A percentile compares a stretch with the other conserved stretches of the same genome.
These are phyloP conservation scores for Boletellus deceptivus DNA, from an alignment of 1,284 basidiomycete genomes.

Conservation along the genomic window DNA sequence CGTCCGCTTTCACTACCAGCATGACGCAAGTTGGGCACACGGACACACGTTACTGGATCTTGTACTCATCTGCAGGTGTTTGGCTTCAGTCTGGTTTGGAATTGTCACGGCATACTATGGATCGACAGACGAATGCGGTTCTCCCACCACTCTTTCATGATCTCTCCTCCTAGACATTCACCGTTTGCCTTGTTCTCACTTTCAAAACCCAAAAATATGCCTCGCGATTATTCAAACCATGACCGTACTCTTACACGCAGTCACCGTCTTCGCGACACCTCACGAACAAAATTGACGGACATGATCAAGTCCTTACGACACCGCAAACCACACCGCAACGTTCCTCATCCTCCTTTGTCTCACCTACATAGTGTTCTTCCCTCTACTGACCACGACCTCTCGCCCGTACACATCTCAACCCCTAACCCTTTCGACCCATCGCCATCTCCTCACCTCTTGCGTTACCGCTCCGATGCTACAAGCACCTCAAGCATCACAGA, in stretches of 20 bases:
- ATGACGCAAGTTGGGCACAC: too few species aligned
- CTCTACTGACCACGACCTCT: constrained; percentile 4
- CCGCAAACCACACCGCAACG: constrained; percentile 8
- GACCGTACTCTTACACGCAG: constrained; percentile 10
- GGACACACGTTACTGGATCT: too few species aligned
- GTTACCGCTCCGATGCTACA: constrained; percentile 4
- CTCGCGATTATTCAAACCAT: not conserved
- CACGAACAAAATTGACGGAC: constrained; percentile 22
- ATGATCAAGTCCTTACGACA: constrained; percentile 28
- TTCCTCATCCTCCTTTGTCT: constrained; percentile 5
- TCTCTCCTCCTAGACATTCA: constrained; percentile 9
- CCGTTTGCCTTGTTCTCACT: constrained; percentile 12
- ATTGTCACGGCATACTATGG: constrained; percentile 4
- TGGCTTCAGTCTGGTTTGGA: constrained; percentile 17
- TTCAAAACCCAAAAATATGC: constrained; percentile 16
- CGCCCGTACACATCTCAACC: constrained; percentile 2
- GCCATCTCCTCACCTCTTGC: not conserved
- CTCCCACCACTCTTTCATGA: not conserved
- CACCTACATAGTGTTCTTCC: constrained; percentile 3
- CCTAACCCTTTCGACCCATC: not conserved
- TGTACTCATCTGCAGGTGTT: not conserved
- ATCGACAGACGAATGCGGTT: not conserved
- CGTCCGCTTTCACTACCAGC: too few species aligned
- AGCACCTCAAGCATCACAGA: constrained; percentile 10
- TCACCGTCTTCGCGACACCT: constrained; percentile 17